Conservation (phyloP, 2,329 filamentous ascomycete genomes). For the Albophoma yamanashiensis region DNA sequence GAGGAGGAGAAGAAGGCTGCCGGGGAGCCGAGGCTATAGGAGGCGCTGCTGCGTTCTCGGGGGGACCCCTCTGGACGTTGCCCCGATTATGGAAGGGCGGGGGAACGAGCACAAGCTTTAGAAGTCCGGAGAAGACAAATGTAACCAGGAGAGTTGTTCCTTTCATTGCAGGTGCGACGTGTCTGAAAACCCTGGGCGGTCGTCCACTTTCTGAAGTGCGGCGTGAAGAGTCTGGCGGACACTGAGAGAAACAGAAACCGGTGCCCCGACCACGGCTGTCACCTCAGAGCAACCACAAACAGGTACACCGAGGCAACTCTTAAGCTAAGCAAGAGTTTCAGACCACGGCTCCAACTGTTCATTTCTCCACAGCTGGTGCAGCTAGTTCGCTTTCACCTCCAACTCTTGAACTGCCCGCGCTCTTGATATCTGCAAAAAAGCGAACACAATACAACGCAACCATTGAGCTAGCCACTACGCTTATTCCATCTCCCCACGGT, state of each 20-base stretch:
- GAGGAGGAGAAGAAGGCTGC: slow-evolving; percentile 27
- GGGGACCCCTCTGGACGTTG: not conserved
- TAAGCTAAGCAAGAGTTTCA: not conserved
- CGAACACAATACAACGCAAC: too few species aligned
- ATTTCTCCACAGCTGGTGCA: too few species aligned
- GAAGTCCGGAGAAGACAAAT: not conserved
- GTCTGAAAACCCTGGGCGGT: not conserved
- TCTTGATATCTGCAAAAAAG: not conserved
- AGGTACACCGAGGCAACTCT: not conserved
- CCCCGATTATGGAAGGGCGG: not conserved
- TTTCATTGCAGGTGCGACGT: rapidly evolving
- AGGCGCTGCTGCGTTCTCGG: not conserved
- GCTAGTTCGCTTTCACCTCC: too few species aligned
- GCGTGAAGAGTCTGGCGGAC: not conserved
- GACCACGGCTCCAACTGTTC: not conserved
- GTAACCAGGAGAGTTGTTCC: not conserved
- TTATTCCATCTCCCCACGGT: too few species aligned
- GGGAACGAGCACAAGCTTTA: not conserved
- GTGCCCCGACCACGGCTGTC: not conserved
- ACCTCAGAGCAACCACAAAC: not conserved
- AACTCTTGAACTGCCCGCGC: not conserved
- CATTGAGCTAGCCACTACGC: too few species aligned
- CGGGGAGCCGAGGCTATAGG: not conserved
- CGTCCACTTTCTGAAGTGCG: not conserved
- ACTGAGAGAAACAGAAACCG: not conserved